Evolutionary conservation across 305 asterid species (phyloP).

Genomic region (Fraxinus ornus): DNA sequence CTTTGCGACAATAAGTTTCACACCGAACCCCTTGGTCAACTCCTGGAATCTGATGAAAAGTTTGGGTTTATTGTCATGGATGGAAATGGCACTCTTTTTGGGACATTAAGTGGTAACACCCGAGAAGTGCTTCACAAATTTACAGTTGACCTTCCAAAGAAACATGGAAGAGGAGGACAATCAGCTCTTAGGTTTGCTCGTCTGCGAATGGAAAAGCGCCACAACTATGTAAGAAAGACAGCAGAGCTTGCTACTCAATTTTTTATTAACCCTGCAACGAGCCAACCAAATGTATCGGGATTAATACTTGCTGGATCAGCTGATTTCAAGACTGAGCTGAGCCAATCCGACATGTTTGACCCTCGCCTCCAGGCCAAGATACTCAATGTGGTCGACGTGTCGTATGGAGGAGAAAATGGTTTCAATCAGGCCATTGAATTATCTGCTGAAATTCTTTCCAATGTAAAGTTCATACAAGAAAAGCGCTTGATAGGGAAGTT

Average conservation of each 20-base stretch:
- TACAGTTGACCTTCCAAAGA: slow-evolving; percentile 55
- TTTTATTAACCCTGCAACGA: slow-evolving; percentile 50
- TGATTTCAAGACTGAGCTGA: slow-evolving; percentile 63
- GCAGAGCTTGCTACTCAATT: slow-evolving; percentile 63
- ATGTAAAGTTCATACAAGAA: slow-evolving; percentile 60
- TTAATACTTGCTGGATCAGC: slow-evolving; percentile 64
- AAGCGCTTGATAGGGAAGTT: slow-evolving; percentile 54
- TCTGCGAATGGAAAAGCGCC: slow-evolving; percentile 61
- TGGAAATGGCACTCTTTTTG: slow-evolving; percentile 57
- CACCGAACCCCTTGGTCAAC: slow-evolving; percentile 49
- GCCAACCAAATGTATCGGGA: slow-evolving; percentile 60
- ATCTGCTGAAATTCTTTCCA: slow-evolving; percentile 57
- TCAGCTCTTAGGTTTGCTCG: slow-evolving; percentile 61
- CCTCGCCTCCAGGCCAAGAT: slow-evolving; percentile 61
- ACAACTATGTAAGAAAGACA: slow-evolving; percentile 54
- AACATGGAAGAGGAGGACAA: slow-evolving; percentile 63
- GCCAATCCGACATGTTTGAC: slow-evolving; percentile 66
- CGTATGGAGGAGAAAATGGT: slow-evolving; percentile 64
- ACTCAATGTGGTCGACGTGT: slow-evolving; percentile 56
- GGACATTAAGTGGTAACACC: slow-evolving; percentile 56
- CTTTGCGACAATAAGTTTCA: slow-evolving; percentile 56
- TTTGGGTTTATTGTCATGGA: slow-evolving; percentile 60
- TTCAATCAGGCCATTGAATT: slow-evolving; percentile 61
- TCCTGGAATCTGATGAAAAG: slow-evolving; percentile 53
- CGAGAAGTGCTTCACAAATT: slow-evolving; percentile 60